Base-by-base conservation (phyloP, 2,329 filamentous ascomycete genomes). In the Colletotrichum gloeosporioides region DNA sequence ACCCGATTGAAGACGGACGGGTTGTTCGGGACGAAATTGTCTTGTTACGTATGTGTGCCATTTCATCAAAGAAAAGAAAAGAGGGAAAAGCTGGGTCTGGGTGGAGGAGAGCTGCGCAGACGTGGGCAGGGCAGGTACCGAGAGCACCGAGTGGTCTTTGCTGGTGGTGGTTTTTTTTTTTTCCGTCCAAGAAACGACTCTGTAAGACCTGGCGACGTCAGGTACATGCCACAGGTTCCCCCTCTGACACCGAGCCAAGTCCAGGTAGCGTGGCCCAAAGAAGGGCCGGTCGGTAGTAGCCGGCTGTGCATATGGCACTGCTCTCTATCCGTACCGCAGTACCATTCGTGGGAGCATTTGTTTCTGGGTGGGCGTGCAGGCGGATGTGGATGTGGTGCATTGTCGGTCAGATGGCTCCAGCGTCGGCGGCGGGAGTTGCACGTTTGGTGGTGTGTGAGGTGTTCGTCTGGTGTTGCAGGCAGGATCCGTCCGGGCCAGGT, bases 261-360 rank as follows among this genome's bases (percentile, higher is more conserved):
- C 68, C 25, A 62, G 62, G 68, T 75, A 66, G 36, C 73, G 69
- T 66, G 36, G 69, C 16, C 55, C 36, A 67, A 44, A 61, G 73
- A 68, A 72, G 63, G 63, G 63, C 22, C 44, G 36, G 73, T 76
- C 73, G 73, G 69, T 61, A 64, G 55, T 69, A 68, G 73, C 73
- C 73, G 70, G 64, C 29, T 55, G 55, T 69, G 44, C 32, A 64
- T 53, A 49, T 64, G 49, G 34, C 57, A 29, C 27, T n/a, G 18
- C 18, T 49, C 44, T 49, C 44, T 49, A 1, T 39, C 36, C 36
- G 36, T 39, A 39, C 16, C 36, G 15, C 36, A 39, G 36, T 18
- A 39, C 36, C 9, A 13, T 49, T 49, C 44, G 44, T 49, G 44
- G 44, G 44, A 49, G 10, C 18, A 49, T 27, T 49, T 49, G n/a